These are phyloP conservation scores for Diplodia mutila DNA, from an alignment of 2,329 filamentous ascomycete genomes.

Conservation along the genomic window DNA sequence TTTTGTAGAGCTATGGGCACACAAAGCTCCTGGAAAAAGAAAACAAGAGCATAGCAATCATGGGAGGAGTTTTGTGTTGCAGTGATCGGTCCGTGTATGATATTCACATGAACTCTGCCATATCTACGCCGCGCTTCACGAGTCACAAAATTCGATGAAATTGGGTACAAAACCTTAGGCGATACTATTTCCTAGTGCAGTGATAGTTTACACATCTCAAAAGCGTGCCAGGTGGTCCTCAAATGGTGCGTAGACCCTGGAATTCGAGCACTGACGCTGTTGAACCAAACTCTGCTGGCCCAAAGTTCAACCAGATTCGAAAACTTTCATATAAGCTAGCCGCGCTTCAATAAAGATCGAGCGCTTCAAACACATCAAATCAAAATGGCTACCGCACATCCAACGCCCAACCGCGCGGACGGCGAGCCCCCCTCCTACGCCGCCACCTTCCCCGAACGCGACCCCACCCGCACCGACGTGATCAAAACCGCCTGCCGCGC, in stretches of 20 bases:
- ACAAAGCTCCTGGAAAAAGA: too few relatives aligned
- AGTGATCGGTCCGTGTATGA: too few relatives aligned
- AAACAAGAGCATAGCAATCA: too few relatives aligned
- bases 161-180: too few relatives aligned
- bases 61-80: too few relatives aligned
- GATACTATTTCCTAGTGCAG: too few relatives aligned
- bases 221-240: background rate
- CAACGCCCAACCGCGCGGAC: background rate
- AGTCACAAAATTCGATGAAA: too few relatives aligned
- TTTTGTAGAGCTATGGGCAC: too few relatives aligned
- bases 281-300: background rate
- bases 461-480: background rate
- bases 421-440: background rate
- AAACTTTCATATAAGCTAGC: background rate
- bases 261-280: background rate
- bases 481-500: conserved; percentile 3
- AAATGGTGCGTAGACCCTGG: background rate
- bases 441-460: background rate
- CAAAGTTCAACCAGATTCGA: background rate
- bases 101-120: too few relatives aligned
- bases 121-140: too few relatives aligned
- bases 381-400: background rate
- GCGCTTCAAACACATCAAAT: background rate
- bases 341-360: background rate
- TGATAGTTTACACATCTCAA: background rate